Base-by-base conservation (phyloP, 2,329 filamentous ascomycete species). In the Aspergillus sclerotialis region DNA sequence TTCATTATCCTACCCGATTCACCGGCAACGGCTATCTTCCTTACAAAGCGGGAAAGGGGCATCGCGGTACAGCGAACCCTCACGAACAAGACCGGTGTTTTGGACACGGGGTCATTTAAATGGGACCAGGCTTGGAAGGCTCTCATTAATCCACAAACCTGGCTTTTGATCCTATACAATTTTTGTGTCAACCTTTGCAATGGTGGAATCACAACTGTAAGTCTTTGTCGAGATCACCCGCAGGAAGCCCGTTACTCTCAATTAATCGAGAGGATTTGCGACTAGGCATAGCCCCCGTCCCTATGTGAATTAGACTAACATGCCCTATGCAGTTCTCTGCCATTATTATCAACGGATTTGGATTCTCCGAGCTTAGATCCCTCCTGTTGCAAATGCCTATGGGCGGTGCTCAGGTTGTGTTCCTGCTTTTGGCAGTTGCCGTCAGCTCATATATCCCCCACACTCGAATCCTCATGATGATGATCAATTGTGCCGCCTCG, bases 31-130 rank as follows among this genome's bases (percentile, higher is more conserved):
- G 63, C 65, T 2, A 55, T 56, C 14, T 70, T 67, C 40, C 47
- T 70, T 15, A 62, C 41, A 9, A 51, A 60, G 31, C 50, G 50
- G 4, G 65, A 71, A 38, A 54, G 58, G 7, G 44, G 58, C 2
- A 65, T 78, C 18, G 73, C 72, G 2, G 60, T 74, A 8, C 68
- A 70, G 37, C 65, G 74, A 17, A 69, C 75, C 1, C 57, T 69
- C 2, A 56, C 47, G 7, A 76, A 76, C 46, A 61, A 65, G 24
- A 67, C 71, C 35, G 73, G 73, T 7, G 65, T 76, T 27, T 71
- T 73, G 52, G 75, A 75, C 41, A 56, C 56, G 1, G 62, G 69
- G 8, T 41, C 45, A 1, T 70, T 69, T 49, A 60, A 60, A 36
- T 52, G 44, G 50, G 54, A 60, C 33, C 68, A 70, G 46, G 61